Evolutionary conservation across 1,139 yeast species (phyloP).

Genomic region (Barnettozyma hawaiiensis): DNA sequence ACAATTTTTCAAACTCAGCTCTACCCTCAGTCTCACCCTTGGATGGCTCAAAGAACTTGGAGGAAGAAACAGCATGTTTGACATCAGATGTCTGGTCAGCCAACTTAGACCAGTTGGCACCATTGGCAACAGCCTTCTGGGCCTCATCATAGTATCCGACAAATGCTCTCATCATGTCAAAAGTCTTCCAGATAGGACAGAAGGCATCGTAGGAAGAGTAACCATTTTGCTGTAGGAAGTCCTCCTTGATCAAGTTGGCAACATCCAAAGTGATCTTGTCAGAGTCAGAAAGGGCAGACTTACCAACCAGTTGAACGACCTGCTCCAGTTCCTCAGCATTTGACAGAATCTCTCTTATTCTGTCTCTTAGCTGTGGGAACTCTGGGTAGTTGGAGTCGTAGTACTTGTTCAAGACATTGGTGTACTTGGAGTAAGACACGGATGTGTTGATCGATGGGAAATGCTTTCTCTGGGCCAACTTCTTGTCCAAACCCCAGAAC

Average conservation of each 20-base stretch:
- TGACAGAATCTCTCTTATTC: conserved; percentile 88
- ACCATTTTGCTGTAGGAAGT: conserved; percentile 98
- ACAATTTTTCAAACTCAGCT: conserved; percentile 70
- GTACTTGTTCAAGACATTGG: conserved; percentile 77
- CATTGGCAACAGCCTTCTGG: conserved; percentile 90
- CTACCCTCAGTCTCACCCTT: conserved; percentile 77
- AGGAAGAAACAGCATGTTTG: conserved; percentile 87
- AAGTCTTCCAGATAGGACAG: conserved; percentile 99
- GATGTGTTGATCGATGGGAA: conserved; percentile 98
- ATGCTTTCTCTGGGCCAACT: conserved; percentile 98
- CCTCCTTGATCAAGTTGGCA: conserved; percentile 86
- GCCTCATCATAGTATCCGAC: conserved; percentile 93
- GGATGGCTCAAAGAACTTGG: conserved; percentile 94
- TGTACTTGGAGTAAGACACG: conserved; percentile 93
- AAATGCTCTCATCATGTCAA: conserved; percentile 95
- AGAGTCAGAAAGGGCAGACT: conserved; percentile 91
- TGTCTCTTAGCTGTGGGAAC: conserved; percentile 83
- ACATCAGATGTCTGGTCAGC: conserved; percentile 84
- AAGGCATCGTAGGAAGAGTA: conserved; percentile 96
- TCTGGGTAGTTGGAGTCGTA: conserved; percentile 86
- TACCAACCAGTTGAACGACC: conserved; percentile 98
- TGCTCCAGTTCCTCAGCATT: conserved; percentile 98
- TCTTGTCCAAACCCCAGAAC: conserved; percentile 99
- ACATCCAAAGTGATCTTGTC: conserved; percentile 97
- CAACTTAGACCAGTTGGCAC: conserved; percentile 92